These are phyloP conservation scores for Malus sylvestris DNA, from an alignment of 306 rosid species.

Conservation along the genomic window DNA sequence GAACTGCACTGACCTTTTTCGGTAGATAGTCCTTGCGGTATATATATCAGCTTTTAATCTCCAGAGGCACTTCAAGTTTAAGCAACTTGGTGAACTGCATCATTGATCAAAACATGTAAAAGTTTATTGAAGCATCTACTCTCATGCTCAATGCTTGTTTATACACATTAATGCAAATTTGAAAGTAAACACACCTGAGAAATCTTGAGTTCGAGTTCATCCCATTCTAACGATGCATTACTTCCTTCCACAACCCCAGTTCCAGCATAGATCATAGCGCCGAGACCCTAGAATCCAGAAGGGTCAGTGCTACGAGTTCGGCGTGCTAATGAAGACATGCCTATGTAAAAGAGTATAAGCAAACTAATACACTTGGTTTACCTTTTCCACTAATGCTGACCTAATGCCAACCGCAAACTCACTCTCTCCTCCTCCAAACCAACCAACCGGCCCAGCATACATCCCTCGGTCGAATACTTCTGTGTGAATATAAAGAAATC, in stretches of 20 bases:
- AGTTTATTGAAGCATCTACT: background rate
- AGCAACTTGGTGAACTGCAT: constrained; percentile 77
- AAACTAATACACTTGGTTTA: constrained; percentile 18
- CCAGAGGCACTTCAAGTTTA: constrained; percentile 50
- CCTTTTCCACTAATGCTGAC: constrained; percentile 87
- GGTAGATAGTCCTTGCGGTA: constrained; percentile 16
- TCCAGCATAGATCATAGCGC: constrained; percentile 87
- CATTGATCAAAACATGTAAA: constrained; percentile 19
- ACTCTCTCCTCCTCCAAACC: constrained; percentile 98
- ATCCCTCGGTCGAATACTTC: constrained; percentile 92
- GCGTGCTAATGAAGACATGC: background rate
- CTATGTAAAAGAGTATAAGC: constrained; percentile 4
- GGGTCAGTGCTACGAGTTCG: constrained; percentile 5
- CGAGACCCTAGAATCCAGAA: constrained; percentile 46
- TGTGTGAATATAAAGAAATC: constrained; percentile 21
- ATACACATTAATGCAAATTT: background rate
- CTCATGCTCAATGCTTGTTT: background rate
- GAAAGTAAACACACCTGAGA: constrained; percentile 51
- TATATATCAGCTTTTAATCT: constrained; percentile 41
- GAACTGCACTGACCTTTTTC: constrained; percentile 25
- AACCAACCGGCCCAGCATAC: constrained; percentile 99
- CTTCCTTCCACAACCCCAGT: constrained; percentile 97
- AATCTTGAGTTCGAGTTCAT: constrained; percentile 86
- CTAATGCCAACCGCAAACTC: constrained; percentile 97
- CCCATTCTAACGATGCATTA: constrained; percentile 78